These are phyloP conservation scores for Nevesoporus exiguus DNA, from an alignment of 768 basidiomycete genomes.

Conservation along the genomic window DNA sequence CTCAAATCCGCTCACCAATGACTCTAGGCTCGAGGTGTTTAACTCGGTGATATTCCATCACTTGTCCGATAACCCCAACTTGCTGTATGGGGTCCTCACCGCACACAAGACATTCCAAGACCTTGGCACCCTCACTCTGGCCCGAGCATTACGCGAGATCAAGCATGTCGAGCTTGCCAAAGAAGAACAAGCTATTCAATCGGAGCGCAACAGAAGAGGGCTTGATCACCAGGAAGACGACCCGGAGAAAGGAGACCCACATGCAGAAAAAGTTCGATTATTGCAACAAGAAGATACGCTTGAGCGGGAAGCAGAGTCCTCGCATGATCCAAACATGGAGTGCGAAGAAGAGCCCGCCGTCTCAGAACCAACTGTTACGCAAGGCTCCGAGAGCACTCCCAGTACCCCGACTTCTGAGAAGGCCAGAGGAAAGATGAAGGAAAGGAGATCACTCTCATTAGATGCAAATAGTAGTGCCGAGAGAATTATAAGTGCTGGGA, in stretches of 20 bases:
- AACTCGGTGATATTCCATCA: slow-evolving; percentile 80
- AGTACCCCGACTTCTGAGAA: slow-evolving; percentile 66
- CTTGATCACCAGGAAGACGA: slow-evolving; percentile 17
- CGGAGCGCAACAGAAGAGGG: slow-evolving; percentile 24
- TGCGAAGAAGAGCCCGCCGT: slow-evolving; percentile 12
- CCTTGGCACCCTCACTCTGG: slow-evolving; percentile 87
- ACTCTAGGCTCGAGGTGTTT: slow-evolving; percentile 80
- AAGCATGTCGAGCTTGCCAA: slow-evolving; percentile 67
- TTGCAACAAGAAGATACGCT: slow-evolving; percentile 48
- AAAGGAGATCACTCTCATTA: slow-evolving; percentile 56
- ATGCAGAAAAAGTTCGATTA: slow-evolving; percentile 65
- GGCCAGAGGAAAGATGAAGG: slow-evolving; percentile 87
- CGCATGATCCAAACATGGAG: slow-evolving; percentile 8
- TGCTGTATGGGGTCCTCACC: slow-evolving; percentile 82
- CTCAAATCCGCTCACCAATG: background rate
- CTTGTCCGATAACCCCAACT: slow-evolving; percentile 78
- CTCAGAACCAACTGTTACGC: slow-evolving; percentile 41
- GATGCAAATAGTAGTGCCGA: slow-evolving; percentile 55
- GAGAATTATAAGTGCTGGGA: slow-evolving; percentile 58
- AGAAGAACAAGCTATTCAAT: slow-evolving; percentile 55
- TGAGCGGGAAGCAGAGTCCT: slow-evolving; percentile 23
- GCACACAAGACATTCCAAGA: slow-evolving; percentile 85
- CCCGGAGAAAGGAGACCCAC: slow-evolving; percentile 25
- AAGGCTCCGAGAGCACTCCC: slow-evolving; percentile 38
- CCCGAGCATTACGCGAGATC: slow-evolving; percentile 82